Percentiles rank a stretch among this genome's conserved stretches.
phyloP scores from a whole-genome alignment of 176 grass and related monocot genomes.

The Ensete glaucum region DNA sequence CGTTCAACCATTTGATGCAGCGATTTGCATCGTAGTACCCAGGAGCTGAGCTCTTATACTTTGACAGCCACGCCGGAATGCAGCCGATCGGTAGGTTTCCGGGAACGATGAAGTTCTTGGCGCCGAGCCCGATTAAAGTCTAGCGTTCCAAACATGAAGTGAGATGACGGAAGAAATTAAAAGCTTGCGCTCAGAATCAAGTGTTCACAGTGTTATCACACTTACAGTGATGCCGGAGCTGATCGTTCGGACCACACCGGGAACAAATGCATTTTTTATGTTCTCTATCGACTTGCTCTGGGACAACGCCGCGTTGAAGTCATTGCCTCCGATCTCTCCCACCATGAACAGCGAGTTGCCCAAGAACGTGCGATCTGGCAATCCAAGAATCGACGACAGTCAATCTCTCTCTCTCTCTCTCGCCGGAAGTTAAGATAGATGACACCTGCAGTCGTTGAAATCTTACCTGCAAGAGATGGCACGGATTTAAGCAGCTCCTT shows the following conservation, averaged over 20 bases:
- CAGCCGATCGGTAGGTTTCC: constrained; percentile 27
- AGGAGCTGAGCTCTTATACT: neutral
- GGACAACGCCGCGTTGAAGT: neutral
- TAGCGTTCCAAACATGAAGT: neutral
- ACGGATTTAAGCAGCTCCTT: constrained; percentile 24
- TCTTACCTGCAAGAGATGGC: neutral
- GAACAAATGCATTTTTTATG: neutral
- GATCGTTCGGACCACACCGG: neutral
- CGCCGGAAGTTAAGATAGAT: too few relatives aligned
- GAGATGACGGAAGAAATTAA: too few relatives aligned
- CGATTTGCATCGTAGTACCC: constrained; percentile 15
- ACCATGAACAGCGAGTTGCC: neutral
- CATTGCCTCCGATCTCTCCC: constrained; percentile 14
- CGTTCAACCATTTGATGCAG: constrained; percentile 26
- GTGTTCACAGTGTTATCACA: neutral
- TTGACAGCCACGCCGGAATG: constrained; percentile 11
- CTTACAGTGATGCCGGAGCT: neutral
- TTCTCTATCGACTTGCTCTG: neutral
- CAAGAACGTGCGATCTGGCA: neutral
- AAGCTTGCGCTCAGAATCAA: too few relatives aligned
- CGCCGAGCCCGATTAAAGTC: neutral
- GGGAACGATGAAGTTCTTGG: constrained; percentile 9
- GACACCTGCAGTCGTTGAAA: neutral
- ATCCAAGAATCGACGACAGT: too few relatives aligned
- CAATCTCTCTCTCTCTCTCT: too few relatives aligned